phyloP scores from a whole-genome alignment of 202 grass and related monocot genomes.

The Elaeis oleifera region DNA sequence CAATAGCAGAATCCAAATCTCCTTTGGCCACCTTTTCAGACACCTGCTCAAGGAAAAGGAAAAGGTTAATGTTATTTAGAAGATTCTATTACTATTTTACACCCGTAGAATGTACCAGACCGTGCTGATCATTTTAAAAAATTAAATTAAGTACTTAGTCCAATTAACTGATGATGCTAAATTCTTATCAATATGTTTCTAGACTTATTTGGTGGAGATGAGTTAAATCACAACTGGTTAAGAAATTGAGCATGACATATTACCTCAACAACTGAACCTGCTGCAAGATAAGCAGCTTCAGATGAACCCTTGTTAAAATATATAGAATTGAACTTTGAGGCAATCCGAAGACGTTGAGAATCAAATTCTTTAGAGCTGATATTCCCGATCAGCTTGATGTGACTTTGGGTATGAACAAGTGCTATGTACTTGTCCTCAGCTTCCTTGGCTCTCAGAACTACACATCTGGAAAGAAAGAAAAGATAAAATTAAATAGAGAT shows the following conservation, averaged over 20 bases:
- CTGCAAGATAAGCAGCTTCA: conserved; percentile 82
- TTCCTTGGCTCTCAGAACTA: conserved; percentile 58
- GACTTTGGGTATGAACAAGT: conserved; percentile 57
- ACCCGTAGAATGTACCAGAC: too few relatives aligned
- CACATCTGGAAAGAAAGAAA: conserved; percentile 32
- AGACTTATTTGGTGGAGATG: too few relatives aligned
- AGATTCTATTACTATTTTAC: too few relatives aligned
- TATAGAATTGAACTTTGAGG: conserved; percentile 64
- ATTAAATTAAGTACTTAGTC: too few relatives aligned
- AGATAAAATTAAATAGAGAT: conserved; percentile 1
- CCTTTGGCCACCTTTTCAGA: conserved; percentile 78
- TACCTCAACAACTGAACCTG: conserved; percentile 84
- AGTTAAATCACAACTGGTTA: too few relatives aligned
- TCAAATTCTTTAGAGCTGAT: conserved; percentile 74
- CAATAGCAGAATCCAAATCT: conserved; percentile 82
- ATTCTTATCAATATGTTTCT: too few relatives aligned
- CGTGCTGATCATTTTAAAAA: too few relatives aligned
- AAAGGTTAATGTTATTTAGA: too few relatives aligned
- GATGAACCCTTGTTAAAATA: conserved; percentile 92
- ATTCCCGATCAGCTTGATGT: conserved; percentile 66
- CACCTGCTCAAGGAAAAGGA: conserved; percentile 30
- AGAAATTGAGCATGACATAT: conserved; percentile 7
- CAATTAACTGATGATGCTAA: too few relatives aligned
- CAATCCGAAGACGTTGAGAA: conserved; percentile 45
- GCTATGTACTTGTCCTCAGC: conserved; percentile 61